phyloP scores from a whole-genome alignment of 208 protist genomes.

The Novymonas esmeraldas region DNA sequence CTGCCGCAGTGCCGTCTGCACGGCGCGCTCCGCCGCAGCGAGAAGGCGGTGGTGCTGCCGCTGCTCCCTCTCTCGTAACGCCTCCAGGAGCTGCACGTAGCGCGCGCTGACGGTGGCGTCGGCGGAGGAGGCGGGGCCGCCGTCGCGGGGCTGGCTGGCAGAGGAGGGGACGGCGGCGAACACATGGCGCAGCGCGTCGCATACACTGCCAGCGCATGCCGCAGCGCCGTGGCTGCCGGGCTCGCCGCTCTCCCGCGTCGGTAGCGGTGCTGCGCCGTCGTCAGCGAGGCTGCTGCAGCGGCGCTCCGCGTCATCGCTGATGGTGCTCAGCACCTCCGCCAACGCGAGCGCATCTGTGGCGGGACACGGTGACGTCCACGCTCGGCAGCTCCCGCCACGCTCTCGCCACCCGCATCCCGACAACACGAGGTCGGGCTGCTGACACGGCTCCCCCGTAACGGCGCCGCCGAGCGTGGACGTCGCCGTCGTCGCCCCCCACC shows the following conservation, averaged over 20 bases:
- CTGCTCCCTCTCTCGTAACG: conserved; percentile 11
- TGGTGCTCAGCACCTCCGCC: background rate
- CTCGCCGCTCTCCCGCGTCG: background rate
- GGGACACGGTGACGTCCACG: no score
- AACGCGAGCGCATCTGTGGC: conserved; percentile 6
- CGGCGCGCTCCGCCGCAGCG: conserved; percentile 21
- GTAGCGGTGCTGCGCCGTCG: background rate
- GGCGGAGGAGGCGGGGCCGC: no score
- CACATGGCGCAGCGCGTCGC: background rate
- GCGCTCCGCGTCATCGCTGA: background rate
- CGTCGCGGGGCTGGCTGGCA: background rate
- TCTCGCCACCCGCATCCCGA: background rate
- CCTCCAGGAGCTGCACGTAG: background rate
- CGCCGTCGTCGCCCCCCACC: background rate
- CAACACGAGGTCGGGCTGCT: background rate
- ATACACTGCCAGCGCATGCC: background rate
- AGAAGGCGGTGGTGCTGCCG: conserved; percentile 26
- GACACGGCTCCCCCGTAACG: background rate
- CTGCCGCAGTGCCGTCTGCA: conserved; percentile 21
- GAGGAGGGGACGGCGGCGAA: background rate
- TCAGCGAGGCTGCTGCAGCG: background rate
- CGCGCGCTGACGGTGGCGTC: background rate
- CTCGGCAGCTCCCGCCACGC: background rate
- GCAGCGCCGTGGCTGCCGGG: background rate
- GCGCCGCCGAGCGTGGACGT: background rate